Evolutionary conservation across 2,329 filamentous ascomycete species (phyloP).

Genomic region (Apiospora saccharicola): DNA sequence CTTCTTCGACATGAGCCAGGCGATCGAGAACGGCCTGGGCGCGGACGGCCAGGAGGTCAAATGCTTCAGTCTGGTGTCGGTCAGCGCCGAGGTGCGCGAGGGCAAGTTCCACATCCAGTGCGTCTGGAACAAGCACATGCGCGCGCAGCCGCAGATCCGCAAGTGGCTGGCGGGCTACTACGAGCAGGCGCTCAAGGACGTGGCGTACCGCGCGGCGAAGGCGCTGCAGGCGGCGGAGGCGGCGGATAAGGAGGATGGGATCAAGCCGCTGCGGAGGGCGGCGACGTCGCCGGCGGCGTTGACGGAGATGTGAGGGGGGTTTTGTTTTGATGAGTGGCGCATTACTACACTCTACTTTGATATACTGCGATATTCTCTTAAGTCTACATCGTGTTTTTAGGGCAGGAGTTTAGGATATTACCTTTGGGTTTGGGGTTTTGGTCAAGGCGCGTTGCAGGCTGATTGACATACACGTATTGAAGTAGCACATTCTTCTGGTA

Average conservation of each 20-base stretch:
- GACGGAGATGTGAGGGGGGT: neutral
- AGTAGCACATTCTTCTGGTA: neutral
- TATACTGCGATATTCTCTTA: neutral
- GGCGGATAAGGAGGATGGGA: neutral
- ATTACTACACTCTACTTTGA: no score
- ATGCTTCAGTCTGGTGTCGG: constrained; percentile 23
- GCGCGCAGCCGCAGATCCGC: constrained; percentile 14
- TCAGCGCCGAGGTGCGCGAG: constrained; percentile 25
- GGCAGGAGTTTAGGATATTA: neutral
- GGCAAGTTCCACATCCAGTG: constrained; percentile 22
- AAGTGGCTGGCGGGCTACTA: constrained; percentile 24
- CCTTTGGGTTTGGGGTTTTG: neutral
- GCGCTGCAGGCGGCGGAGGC: neutral
- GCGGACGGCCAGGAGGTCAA: constrained; percentile 25
- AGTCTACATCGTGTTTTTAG: neutral
- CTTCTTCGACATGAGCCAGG: constrained; percentile 26
- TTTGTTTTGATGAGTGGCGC: neutral
- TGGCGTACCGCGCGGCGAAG: constrained; percentile 25
- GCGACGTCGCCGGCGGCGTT: neutral
- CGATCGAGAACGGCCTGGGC: constrained; percentile 25
- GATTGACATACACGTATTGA: neutral
- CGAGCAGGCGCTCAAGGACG: constrained; percentile 25
- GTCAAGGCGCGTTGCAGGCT: neutral
- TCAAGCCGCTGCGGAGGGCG: neutral
- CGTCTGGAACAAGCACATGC: constrained; percentile 26